A percentile compares a stretch with the other conserved stretches of the same genome.
Conservation (phyloP, 2,329 filamentous ascomycete genomes). For the Emergomyces africanus region DNA sequence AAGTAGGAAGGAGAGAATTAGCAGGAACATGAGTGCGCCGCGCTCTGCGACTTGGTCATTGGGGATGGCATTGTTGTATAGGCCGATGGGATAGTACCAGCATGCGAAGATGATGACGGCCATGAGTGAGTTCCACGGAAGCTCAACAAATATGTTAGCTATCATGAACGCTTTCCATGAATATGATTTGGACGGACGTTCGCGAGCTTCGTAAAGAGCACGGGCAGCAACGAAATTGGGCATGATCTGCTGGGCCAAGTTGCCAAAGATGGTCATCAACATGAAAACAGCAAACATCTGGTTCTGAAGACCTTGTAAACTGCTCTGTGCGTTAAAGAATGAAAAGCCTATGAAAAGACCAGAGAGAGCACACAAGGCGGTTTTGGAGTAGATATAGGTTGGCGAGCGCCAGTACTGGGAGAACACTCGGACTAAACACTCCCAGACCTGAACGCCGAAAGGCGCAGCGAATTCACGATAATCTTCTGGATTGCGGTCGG, state of each 20-base stretch:
- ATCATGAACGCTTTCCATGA: conserved; percentile 62
- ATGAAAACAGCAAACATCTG: conserved; percentile 88
- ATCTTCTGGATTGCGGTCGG: conserved; percentile 28
- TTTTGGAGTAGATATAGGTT: conserved; percentile 77
- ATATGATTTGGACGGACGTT: conserved; percentile 55
- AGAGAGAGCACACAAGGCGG: conserved; percentile 51
- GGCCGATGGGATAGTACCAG: conserved; percentile 54
- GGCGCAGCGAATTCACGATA: conserved; percentile 64
- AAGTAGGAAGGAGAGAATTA: conserved; percentile 53
- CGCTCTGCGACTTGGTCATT: conserved; percentile 35
- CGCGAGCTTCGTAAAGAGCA: conserved; percentile 46
- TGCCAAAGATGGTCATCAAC: conserved; percentile 65
- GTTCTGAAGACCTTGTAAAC: conserved; percentile 70
- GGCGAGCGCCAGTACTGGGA: conserved; percentile 88
- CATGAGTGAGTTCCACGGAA: conserved; percentile 52
- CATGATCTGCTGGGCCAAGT: conserved; percentile 41
- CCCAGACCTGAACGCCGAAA: conserved; percentile 52
- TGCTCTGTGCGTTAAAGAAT: conserved; percentile 63
- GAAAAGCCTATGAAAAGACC: conserved; percentile 73
- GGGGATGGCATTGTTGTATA: conserved; percentile 30
- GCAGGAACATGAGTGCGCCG: conserved; percentile 52
- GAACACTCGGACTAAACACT: conserved; percentile 63
- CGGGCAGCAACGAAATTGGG: conserved; percentile 46
- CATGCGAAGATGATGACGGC: conserved; percentile 49
- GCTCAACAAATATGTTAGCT: conserved; percentile 57